These are phyloP conservation scores for Pseudogymnoascus sp. DNA, from an alignment of 2,329 filamentous ascomycete species.

Conservation along the genomic window DNA sequence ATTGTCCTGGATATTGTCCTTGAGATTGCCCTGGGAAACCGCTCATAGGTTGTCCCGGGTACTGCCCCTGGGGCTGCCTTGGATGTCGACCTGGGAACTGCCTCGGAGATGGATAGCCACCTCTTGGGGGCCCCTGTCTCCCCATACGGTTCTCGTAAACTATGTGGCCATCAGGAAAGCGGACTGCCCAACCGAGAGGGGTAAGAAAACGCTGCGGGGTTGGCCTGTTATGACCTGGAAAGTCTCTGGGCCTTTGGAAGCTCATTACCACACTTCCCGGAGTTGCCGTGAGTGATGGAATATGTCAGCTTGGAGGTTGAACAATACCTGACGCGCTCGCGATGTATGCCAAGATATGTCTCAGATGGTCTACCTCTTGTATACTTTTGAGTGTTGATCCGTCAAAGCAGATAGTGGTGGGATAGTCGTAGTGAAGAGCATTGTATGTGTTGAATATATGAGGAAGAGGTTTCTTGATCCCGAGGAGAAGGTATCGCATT, in stretches of 20 bases:
- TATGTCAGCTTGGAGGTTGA: background rate
- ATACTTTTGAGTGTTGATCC: background rate
- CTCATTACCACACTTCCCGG: background rate
- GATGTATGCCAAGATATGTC: background rate
- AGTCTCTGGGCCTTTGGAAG: background rate
- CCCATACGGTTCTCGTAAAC: background rate
- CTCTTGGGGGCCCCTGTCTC: background rate
- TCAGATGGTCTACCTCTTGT: background rate
- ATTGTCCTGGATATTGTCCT: background rate
- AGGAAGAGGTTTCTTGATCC: background rate
- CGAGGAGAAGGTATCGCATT: background rate
- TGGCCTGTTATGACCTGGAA: background rate
- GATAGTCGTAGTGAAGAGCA: background rate
- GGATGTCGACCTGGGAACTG: background rate
- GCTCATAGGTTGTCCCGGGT: background rate
- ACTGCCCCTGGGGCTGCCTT: background rate
- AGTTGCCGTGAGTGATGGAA: background rate
- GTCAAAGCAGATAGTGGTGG: background rate
- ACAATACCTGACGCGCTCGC: background rate
- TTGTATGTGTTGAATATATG: background rate
- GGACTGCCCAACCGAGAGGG: conserved; percentile 5
- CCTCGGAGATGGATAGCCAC: background rate
- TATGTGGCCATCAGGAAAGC: background rate
- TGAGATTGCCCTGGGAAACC: background rate
- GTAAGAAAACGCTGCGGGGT: background rate